A percentile compares a stretch with the other conserved stretches of the same genome.
These are phyloP conservation scores for Myxozyma monticola DNA, from an alignment of 805 yeast species.

Conservation along the genomic window DNA sequence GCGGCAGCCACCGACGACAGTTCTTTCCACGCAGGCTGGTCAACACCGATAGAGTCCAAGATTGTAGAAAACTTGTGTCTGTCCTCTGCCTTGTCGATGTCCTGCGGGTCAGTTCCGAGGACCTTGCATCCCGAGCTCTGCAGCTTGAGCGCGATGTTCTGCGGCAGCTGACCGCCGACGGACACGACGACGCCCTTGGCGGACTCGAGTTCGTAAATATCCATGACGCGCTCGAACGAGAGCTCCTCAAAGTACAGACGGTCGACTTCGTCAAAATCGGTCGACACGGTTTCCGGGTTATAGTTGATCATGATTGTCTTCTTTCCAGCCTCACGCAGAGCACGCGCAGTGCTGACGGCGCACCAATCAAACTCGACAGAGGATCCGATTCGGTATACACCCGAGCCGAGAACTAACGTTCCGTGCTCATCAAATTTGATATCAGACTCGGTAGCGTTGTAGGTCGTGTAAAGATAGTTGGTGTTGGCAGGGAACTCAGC, in stretches of 20 bases:
- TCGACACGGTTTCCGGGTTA: constrained; percentile 97
- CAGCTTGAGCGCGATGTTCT: constrained; percentile 86
- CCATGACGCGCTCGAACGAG: constrained; percentile 94
- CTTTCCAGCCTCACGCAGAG: constrained; percentile 81
- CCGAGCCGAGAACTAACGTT: constrained; percentile 94
- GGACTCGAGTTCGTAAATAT: constrained; percentile 88
- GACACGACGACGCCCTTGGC: constrained; percentile 91
- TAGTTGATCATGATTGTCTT: constrained; percentile 95
- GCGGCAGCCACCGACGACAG: constrained; percentile 85
- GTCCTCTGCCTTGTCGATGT: constrained; percentile 96
- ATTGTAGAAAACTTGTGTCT: constrained; percentile 96
- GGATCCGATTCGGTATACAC: constrained; percentile 98
- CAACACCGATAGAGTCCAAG: constrained; percentile 87
- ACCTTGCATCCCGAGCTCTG: constrained; percentile 82
- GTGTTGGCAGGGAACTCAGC: constrained; percentile 99
- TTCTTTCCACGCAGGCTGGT: constrained; percentile 98
- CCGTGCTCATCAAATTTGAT: constrained; percentile 89
- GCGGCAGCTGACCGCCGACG: constrained; percentile 98
- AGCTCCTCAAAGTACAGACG: constrained; percentile 94
- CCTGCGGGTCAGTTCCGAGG: constrained; percentile 90
- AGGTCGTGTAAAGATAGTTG: constrained; percentile 90
- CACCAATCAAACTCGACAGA: constrained; percentile 99
- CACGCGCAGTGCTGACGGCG: constrained; percentile 95
- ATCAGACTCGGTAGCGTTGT: constrained; percentile 87
- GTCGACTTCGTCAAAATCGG: constrained; percentile 98